Evolutionary conservation across 768 basidiomycete genomes (phyloP), one percentile per base, ranked within the genome.

Genomic region (Neoboletus brunneissimus): DNA sequence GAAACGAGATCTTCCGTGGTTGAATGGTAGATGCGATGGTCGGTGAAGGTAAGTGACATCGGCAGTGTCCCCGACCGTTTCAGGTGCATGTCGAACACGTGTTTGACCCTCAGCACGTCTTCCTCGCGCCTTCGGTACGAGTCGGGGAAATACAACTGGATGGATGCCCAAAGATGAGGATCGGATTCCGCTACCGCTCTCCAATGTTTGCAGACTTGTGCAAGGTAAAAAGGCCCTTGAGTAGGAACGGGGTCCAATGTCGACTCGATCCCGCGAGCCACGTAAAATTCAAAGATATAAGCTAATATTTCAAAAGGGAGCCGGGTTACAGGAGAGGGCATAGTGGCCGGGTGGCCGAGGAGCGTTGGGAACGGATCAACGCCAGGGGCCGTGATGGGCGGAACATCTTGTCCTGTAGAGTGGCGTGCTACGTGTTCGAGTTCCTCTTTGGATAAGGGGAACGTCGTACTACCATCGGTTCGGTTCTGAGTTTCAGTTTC

Each of bases 261-360:
- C n/a, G 13, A 37, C 16, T 32, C 41, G 22, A 20, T 48, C 20
- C 16, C 34, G 22, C 5, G 22, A 23, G 3, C n/a, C 5, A 63
- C 34, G 41, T 34, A 60, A 16, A 57, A 9, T 22, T 55, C 54
- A 31, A 61, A 68, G 10, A 66, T 47, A 31, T 48, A 23, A 12
- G 40, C 27, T 31, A 77, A 51, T 78, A 82, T 69, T 73, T 84
- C 61, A 5, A 55, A 35, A 16, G 62, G 66, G 23, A 65, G 37
- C 15, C 48, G 41, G n/a, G 51, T 53, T 35, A 59, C 38, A 4
- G 55, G 59, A 18, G 55, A 54, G 46, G 5, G 29, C 32, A 31
- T 8, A 5, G 42, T 0, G 34, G 34, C 23, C 13, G 25, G 37
- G 41, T 11, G 25, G 6, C 18, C 35, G n/a, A 37, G 4, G n/a